These are phyloP conservation scores for Podaxis sp. DNA, from an alignment of 768 basidiomycete species.

Conservation along the genomic window DNA sequence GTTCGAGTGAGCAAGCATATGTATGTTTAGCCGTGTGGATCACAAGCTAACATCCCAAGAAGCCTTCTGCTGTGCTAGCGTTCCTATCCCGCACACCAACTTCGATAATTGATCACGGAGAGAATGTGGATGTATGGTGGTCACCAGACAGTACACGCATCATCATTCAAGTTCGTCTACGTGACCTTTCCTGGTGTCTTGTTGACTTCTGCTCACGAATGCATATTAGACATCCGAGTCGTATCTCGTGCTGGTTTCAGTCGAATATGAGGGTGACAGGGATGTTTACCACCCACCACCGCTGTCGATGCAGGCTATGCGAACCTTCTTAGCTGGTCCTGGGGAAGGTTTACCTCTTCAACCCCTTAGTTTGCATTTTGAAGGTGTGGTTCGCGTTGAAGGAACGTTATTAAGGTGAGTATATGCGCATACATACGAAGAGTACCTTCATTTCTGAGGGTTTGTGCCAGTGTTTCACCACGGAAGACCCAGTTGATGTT, in stretches of 20 bases:
- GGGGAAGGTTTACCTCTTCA: slow-evolving; percentile 77
- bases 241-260: slow-evolving; percentile 71
- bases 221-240: slow-evolving; percentile 72
- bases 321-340: slow-evolving; percentile 73
- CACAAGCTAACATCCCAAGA: slow-evolving; percentile 11
- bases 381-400: slow-evolving; percentile 80
- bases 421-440: neutral
- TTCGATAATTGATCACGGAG: slow-evolving; percentile 82
- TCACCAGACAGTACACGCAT: slow-evolving; percentile 78
- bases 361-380: slow-evolving; percentile 66
- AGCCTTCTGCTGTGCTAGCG: slow-evolving; percentile 75
- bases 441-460: neutral
- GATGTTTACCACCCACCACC: slow-evolving; percentile 53
- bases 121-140: slow-evolving; percentile 75
- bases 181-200: neutral
- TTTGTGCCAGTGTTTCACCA: slow-evolving; percentile 61
- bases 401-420: slow-evolving; percentile 68
- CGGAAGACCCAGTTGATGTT: slow-evolving; percentile 68
- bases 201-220: neutral
- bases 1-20: slow-evolving; percentile 48
- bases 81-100: slow-evolving; percentile 72
- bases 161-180: slow-evolving; percentile 66
- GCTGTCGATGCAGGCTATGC: slow-evolving; percentile 53
- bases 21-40: neutral
- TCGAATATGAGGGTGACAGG: slow-evolving; percentile 56